Conservation (phyloP, 768 basidiomycete species). For the Ramaria rubella region DNA sequence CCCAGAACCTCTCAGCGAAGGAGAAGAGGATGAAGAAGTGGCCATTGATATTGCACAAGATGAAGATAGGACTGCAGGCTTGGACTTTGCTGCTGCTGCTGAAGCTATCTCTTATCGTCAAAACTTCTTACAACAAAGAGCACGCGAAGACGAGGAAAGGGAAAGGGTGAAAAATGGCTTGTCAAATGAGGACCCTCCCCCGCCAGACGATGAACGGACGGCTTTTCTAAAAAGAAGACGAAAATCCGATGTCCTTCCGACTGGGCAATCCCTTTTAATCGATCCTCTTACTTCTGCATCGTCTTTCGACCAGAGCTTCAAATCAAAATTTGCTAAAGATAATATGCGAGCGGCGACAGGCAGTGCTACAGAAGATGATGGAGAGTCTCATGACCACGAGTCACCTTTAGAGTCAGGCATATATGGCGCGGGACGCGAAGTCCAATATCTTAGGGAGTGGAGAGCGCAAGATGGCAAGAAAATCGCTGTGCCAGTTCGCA, state of each 20-base stretch:
- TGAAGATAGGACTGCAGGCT: conserved; percentile 73
- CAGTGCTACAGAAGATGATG: conserved; percentile 21
- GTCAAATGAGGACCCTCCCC: conserved; percentile 22
- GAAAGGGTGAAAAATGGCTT: conserved; percentile 18
- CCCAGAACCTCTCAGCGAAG: conserved; percentile 89
- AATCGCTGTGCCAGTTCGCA: conserved; percentile 89
- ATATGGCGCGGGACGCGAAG: conserved; percentile 46
- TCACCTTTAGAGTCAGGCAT: conserved; percentile 25
- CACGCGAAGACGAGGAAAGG: conserved; percentile 20
- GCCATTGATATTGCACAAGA: conserved; percentile 65
- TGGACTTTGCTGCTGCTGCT: conserved; percentile 66
- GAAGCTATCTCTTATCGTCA: conserved; percentile 87
- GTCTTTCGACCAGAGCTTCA: conserved; percentile 77
- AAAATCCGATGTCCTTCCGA: conserved; percentile 13
- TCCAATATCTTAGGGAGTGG: conserved; percentile 49
- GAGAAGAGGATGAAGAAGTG: conserved; percentile 82
- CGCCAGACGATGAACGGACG: conserved; percentile 28
- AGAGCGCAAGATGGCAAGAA: conserved; percentile 78
- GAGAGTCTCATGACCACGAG: conserved; percentile 30
- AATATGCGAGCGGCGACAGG: conserved; percentile 21
- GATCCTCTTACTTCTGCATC: conserved; percentile 81
- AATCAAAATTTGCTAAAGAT: conserved; percentile 49
- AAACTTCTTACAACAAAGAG: conserved; percentile 55
- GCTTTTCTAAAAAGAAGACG: conserved; percentile 31
- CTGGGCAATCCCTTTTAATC: conserved; percentile 52